Evolutionary conservation across 257 asterid genomes (phyloP).

Genomic region (Gentiana straminea): DNA sequence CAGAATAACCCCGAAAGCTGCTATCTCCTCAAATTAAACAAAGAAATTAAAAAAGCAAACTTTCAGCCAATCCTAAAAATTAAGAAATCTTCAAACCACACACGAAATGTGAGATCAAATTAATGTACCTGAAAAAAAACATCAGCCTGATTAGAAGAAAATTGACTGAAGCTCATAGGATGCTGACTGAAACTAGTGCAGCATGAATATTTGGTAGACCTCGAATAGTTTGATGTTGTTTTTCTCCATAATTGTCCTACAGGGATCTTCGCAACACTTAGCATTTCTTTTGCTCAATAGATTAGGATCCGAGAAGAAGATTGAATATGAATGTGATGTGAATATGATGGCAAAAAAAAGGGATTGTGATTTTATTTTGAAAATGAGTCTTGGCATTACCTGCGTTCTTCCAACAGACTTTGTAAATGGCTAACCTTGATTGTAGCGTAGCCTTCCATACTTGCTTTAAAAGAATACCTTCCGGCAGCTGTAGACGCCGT

Average conservation of each 20-base stretch:
- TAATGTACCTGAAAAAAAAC: slow-evolving; percentile 12
- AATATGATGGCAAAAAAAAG: background rate
- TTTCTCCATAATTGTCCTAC: slow-evolving; percentile 10
- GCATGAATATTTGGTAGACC: slow-evolving; percentile 2
- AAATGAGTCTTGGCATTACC: too few species aligned
- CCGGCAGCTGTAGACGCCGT: slow-evolving; percentile 99
- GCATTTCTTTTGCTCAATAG: slow-evolving; percentile 10
- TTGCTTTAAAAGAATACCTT: slow-evolving; percentile 60
- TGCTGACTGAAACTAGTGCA: slow-evolving; percentile 6
- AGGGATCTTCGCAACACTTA: slow-evolving; percentile 16
- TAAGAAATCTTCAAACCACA: too few species aligned
- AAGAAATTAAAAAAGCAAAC: too few species aligned
- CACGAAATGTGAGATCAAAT: background rate
- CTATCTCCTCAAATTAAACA: too few species aligned
- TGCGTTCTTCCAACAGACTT: too few species aligned
- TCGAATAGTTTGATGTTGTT: background rate
- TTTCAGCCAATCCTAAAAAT: too few species aligned
- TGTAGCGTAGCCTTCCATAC: slow-evolving; percentile 94
- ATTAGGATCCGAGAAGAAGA: background rate
- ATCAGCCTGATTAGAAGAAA: slow-evolving; percentile 1
- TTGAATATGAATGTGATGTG: background rate
- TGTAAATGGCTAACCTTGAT: too few species aligned
- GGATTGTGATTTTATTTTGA: too few species aligned
- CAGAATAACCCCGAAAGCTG: too few species aligned
- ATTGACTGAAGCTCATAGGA: slow-evolving; percentile 1